These are phyloP conservation scores for Cordyceps militaris DNA, from an alignment of 2,329 filamentous ascomycete species.

Conservation along the genomic window DNA sequence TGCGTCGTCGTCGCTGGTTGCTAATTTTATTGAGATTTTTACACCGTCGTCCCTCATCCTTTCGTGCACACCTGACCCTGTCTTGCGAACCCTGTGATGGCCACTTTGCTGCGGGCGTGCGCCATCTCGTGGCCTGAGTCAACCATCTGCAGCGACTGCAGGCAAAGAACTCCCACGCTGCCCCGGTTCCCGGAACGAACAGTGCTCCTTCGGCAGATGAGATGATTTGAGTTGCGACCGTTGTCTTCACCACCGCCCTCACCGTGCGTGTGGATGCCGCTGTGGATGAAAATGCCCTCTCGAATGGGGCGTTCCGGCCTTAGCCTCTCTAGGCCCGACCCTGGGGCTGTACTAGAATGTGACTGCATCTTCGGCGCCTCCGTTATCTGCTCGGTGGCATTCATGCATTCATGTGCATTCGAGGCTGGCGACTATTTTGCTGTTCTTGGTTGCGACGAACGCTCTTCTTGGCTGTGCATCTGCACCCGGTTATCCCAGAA, in stretches of 20 bases:
- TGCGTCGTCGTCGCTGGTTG: no score
- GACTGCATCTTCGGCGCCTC: constrained; percentile 1
- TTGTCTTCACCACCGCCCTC: constrained; percentile 4
- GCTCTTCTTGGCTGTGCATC: not conserved
- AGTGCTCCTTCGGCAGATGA: not conserved
- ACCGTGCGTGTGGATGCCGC: constrained; percentile 6
- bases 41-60: not conserved
- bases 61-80: no score
- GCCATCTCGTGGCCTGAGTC: not conserved
- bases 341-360: not conserved
- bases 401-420: not conserved
- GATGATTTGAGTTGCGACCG: not conserved
- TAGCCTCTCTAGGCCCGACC: not conserved
- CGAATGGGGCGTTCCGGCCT: not conserved
- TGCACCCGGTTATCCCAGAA: not conserved
- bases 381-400: not conserved
- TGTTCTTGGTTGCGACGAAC: not conserved
- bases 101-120: no score
- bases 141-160: not conserved
- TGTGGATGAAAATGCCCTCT: not conserved
- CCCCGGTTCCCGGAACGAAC: not conserved
- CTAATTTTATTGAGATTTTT: no score
- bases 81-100: no score
- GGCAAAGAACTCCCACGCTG: no score
- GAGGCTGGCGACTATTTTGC: not conserved